Conservation (phyloP, 768 basidiomycete genomes). For the Collybia sordida region DNA sequence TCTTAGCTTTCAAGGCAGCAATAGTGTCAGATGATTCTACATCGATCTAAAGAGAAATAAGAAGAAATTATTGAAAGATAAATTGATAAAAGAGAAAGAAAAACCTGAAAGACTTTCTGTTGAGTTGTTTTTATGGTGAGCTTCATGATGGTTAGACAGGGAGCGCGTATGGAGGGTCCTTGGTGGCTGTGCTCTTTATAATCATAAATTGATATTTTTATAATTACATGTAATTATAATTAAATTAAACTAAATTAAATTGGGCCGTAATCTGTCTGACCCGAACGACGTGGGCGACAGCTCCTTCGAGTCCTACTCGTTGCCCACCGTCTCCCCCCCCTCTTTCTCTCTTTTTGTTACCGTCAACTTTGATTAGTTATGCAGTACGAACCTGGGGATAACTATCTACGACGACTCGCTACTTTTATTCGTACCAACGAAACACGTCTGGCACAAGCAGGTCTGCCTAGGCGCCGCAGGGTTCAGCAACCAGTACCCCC, state of each 20-base stretch:
- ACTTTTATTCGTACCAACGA: conserved; percentile 74
- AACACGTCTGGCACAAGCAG: conserved; percentile 67
- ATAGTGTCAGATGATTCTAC: conserved; percentile 77
- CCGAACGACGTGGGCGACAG: not conserved
- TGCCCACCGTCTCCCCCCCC: conserved; percentile 7
- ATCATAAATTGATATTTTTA: too few relatives aligned
- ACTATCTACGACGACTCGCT: conserved; percentile 69
- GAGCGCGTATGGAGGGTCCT: conserved; percentile 11
- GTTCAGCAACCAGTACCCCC: conserved; percentile 26
- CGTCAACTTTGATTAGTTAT: conserved; percentile 19
- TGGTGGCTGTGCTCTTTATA: conserved; percentile 18
- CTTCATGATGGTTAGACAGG: conserved; percentile 63
- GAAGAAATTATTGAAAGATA: not conserved
- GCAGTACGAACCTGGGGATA: conserved; percentile 66
- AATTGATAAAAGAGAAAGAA: conserved; percentile 1
- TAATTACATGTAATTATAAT: too few relatives aligned
- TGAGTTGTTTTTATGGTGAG: conserved; percentile 94
- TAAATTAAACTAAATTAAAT: too few relatives aligned
- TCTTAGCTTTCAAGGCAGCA: conserved; percentile 79
- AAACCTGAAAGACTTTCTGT: conserved; percentile 86
- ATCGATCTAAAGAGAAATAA: conserved; percentile 55
- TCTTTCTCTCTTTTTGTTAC: conserved; percentile 11
- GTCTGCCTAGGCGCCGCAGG: conserved; percentile 49
- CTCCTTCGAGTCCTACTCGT: too few relatives aligned
- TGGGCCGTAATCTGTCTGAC: not conserved